These are phyloP conservation scores for Colletotrichum neosansevieriae DNA, from an alignment of 2,329 filamentous ascomycete species.

Conservation along the genomic window DNA sequence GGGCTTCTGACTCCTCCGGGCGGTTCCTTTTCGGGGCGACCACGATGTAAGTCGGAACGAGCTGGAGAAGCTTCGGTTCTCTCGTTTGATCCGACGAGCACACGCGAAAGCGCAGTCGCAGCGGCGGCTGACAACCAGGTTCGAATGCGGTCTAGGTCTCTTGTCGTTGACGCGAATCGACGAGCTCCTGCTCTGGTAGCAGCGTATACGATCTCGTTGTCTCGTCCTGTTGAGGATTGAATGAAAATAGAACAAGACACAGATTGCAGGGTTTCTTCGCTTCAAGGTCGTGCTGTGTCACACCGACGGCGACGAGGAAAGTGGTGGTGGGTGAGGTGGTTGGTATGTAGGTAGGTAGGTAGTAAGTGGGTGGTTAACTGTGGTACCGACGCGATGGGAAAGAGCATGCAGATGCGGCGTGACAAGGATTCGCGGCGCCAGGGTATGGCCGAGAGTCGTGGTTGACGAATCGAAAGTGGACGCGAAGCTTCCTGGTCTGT, in stretches of 20 bases:
- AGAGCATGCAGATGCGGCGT: not conserved
- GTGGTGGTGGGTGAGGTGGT: no score
- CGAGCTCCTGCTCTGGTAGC: no score
- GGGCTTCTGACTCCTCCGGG: not conserved
- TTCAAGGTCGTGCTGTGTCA: no score
- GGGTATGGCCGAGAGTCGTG: not conserved
- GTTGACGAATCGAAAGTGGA: not conserved
- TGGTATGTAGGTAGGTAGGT: no score
- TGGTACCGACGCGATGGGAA: constrained; percentile 31
- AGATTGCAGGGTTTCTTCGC: no score
- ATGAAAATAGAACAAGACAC: no score
- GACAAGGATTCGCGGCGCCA: constrained; percentile 33
- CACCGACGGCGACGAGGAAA: not conserved
- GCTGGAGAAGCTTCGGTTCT: not conserved
- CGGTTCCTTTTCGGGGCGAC: not conserved
- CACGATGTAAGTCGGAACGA: not conserved
- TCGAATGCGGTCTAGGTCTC: no score
- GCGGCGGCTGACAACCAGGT: no score
- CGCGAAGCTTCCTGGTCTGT: not conserved
- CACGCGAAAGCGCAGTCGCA: not conserved
- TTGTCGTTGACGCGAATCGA: no score
- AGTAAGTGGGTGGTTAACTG: not conserved
- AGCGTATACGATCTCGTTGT: no score
- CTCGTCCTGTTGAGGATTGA: no score
- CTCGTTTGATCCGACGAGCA: not conserved